Evolutionary conservation across 1,284 basidiomycete genomes (phyloP).

Genomic region (Ustilago tritici): DNA sequence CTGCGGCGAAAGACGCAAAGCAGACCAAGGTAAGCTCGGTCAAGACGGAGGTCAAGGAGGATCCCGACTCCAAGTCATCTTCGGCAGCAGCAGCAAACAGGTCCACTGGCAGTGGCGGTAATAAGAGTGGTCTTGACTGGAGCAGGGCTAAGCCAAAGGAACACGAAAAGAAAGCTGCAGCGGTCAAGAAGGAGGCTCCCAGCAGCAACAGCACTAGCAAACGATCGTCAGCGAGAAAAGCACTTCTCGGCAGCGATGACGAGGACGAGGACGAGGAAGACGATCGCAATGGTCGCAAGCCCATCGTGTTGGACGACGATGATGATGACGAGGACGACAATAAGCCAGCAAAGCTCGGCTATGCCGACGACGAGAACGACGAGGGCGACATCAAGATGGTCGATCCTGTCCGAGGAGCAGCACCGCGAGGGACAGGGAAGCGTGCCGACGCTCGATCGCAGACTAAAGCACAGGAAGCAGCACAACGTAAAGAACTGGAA

Average conservation of each 20-base stretch:
- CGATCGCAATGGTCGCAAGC: conserved; percentile 14
- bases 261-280: conserved; percentile 55
- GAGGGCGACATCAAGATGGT: conserved; percentile 20
- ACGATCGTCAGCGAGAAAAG: conserved; percentile 23
- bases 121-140: conserved; percentile 43
- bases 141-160: conserved; percentile 46
- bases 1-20: conserved; percentile 24
- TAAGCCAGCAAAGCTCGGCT: conserved; percentile 46
- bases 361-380: conserved; percentile 39
- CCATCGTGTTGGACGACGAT: conserved; percentile 22
- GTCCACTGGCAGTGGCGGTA: conserved; percentile 2
- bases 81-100: conserved; percentile 15
- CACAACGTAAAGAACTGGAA: conserved; percentile 44
- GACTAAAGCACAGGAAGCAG: conserved; percentile 31
- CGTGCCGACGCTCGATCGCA: conserved; percentile 40
- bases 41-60: conserved; percentile 25
- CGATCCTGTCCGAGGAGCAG: conserved; percentile 18
- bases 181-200: conserved; percentile 20
- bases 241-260: conserved; percentile 46
- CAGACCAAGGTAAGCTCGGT: conserved; percentile 3
- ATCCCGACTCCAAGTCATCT: conserved; percentile 17
- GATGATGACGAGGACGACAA: conserved; percentile 43
- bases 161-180: conserved; percentile 16
- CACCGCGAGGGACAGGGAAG: conserved; percentile 35
- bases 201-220: conserved; percentile 12